A percentile compares a stretch with the other conserved stretches of the same genome.
These are phyloP conservation scores for Melaleuca quinquenervia DNA, from an alignment of 345 rosid genomes.

Conservation along the genomic window DNA sequence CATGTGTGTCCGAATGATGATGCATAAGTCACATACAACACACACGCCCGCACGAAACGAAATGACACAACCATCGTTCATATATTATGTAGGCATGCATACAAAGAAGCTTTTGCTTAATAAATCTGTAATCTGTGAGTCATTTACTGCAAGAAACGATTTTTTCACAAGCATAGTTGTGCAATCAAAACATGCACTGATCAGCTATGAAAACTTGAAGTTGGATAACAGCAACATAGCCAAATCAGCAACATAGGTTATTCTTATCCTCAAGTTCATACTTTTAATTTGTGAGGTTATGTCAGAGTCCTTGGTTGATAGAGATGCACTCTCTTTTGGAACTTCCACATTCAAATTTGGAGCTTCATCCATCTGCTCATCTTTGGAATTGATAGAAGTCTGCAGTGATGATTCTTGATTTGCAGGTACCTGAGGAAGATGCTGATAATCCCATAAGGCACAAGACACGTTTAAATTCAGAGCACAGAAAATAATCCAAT, in stretches of 20 bases:
- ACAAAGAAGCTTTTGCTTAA: background rate
- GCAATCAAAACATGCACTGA: background rate
- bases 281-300: slow-evolving; percentile 25
- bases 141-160: background rate
- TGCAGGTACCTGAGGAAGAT: slow-evolving; percentile 18
- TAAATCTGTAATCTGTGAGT: background rate
- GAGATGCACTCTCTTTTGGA: slow-evolving; percentile 9
- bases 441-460: background rate
- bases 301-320: slow-evolving; percentile 1
- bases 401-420: slow-evolving; percentile 9
- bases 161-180: background rate
- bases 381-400: slow-evolving; percentile 26
- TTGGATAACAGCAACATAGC: background rate
- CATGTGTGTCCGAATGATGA: background rate
- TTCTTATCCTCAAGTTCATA: background rate
- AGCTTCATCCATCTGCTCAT: slow-evolving; percentile 11
- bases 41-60: background rate
- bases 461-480: background rate
- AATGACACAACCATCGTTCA: background rate
- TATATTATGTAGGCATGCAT: background rate
- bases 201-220: background rate
- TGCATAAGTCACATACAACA: background rate
- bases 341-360: slow-evolving; percentile 11
- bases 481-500: background rate
- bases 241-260: background rate